phyloP scores from a whole-genome alignment of 495 filamentous ascomycete species.

The Xylaria venustula region DNA sequence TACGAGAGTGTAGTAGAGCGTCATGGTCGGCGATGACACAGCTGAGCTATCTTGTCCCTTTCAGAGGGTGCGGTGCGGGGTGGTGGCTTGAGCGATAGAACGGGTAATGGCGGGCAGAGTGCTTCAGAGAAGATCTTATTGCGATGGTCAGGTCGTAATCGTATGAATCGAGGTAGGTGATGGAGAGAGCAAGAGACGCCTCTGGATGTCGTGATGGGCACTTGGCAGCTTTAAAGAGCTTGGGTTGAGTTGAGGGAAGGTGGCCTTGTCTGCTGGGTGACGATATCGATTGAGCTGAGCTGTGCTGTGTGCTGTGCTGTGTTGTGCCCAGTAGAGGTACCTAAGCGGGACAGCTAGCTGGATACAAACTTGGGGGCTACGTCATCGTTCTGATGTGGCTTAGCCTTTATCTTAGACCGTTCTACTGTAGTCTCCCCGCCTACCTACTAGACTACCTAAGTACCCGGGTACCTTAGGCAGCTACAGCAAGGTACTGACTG shows the following conservation, averaged over 20 bases:
- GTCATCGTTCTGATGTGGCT: constrained; percentile 5
- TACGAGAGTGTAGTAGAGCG: constrained; percentile 98
- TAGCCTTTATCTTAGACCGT: no score
- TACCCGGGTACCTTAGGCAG: no score
- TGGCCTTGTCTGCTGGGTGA: constrained; percentile 10
- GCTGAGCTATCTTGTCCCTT: constrained; percentile 1
- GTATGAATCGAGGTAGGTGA: not conserved
- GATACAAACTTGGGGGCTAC: not conserved
- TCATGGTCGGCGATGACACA: constrained; percentile 64
- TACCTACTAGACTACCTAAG: no score
- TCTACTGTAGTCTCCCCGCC: no score
- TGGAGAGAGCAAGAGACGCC: not conserved
- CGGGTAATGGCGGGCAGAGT: not conserved
- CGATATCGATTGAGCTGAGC: constrained; percentile 13
- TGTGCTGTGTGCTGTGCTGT: not conserved
- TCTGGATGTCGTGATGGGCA: not conserved
- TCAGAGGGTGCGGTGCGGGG: constrained; percentile 23
- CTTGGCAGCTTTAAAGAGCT: constrained; percentile 5
- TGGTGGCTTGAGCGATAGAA: constrained; percentile 10
- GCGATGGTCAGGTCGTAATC: not conserved
- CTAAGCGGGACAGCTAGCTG: not conserved
- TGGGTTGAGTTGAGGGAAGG: constrained; percentile 10
- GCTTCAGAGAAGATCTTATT: not conserved
- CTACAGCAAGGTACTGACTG: no score
- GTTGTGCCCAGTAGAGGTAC: not conserved